These are phyloP conservation scores for Glycine latifolia DNA, from an alignment of 306 rosid species.

Conservation along the genomic window DNA sequence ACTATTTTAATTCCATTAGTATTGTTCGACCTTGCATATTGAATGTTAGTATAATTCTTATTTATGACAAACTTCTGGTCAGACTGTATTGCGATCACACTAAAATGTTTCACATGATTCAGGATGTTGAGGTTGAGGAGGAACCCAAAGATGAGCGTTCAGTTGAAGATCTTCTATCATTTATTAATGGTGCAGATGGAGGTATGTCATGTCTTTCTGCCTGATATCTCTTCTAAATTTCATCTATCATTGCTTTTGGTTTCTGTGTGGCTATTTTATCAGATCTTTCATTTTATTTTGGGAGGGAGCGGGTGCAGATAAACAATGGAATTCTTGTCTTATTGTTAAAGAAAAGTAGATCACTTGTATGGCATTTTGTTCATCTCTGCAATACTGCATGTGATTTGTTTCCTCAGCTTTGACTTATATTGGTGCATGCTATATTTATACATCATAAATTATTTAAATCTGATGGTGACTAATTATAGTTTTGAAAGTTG, in stretches of 20 bases:
- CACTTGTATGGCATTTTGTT: constrained; percentile 9
- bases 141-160: constrained; percentile 88
- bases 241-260: constrained; percentile 20
- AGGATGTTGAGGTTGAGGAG: constrained; percentile 80
- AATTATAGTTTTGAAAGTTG: no score
- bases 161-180: constrained; percentile 87
- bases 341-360: neutral
- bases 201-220: constrained; percentile 53
- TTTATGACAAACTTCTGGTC: neutral
- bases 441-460: neutral
- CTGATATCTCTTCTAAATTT: constrained; percentile 13
- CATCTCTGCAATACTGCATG: neutral
- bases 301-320: no score
- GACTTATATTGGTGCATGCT: constrained; percentile 8
- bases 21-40: constrained; percentile 42
- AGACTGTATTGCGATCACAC: constrained; percentile 25
- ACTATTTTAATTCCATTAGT: constrained; percentile 39
- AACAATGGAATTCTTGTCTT: neutral
- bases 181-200: constrained; percentile 78
- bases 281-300: neutral
- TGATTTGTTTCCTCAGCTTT: constrained; percentile 12
- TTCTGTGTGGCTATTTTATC: neutral
- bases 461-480: no score
- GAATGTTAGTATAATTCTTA: constrained; percentile 27
- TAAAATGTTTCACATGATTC: constrained; percentile 43